These are phyloP conservation scores for Citrus mangshanensis DNA, from an alignment of 345 rosid species.

Conservation along the genomic window DNA sequence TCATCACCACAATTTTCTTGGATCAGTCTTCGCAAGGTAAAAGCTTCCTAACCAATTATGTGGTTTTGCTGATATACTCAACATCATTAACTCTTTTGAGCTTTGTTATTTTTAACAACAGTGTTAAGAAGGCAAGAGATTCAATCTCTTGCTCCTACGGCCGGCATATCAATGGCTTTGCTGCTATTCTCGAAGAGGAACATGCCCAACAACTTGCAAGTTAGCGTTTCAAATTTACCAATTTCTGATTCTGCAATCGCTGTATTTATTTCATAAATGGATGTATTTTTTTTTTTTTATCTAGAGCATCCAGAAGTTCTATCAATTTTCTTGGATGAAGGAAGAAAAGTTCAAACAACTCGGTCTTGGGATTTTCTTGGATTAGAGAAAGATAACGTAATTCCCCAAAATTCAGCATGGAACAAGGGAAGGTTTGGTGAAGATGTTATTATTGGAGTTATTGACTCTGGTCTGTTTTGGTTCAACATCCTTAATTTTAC, in stretches of 20 bases:
- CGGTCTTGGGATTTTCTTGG: conserved; percentile 66
- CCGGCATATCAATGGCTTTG: conserved; percentile 35
- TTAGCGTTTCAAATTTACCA: background rate
- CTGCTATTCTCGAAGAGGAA: conserved; percentile 29
- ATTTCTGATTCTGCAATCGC: too few relatives aligned
- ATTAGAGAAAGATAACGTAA: conserved; percentile 33
- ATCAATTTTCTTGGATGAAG: conserved; percentile 56
- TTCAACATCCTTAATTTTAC: too few relatives aligned
- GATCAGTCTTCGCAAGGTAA: conserved; percentile 36
- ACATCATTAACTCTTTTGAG: background rate
- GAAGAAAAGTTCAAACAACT: conserved; percentile 52
- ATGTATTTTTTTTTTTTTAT: too few relatives aligned
- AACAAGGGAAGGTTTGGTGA: conserved; percentile 44
- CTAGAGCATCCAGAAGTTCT: conserved; percentile 59
- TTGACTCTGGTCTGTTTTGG: conserved; percentile 46
- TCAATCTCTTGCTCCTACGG: conserved; percentile 29
- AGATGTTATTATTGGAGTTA: conserved; percentile 52
- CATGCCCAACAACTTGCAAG: conserved; percentile 29
- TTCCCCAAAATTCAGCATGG: conserved; percentile 45
- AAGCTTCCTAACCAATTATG: background rate
- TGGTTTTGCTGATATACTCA: background rate
- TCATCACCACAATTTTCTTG: conserved; percentile 28
- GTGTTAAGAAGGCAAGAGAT: conserved; percentile 15
- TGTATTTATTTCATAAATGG: too few relatives aligned
- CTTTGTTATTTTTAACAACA: background rate